phyloP scores from a whole-genome alignment of 1,139 yeast genomes.

The Hanseniaspora sp. region DNA sequence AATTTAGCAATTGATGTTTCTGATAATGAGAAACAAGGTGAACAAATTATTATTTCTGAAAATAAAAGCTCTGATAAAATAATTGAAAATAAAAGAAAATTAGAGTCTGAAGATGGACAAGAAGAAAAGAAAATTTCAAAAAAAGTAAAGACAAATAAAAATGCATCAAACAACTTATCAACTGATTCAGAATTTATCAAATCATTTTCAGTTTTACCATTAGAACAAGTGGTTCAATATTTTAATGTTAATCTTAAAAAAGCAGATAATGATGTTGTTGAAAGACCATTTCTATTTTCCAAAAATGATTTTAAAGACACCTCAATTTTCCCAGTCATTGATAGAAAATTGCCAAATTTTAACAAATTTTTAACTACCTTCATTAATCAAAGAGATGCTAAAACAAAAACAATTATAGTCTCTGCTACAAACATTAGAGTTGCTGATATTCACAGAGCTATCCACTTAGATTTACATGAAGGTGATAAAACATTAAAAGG shows the following conservation, averaged over 20 bases:
- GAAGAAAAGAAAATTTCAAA: slow-evolving; percentile 17
- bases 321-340: background rate
- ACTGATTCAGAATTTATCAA: slow-evolving; percentile 9
- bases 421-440: slow-evolving; percentile 29
- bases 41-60: slow-evolving; percentile 15
- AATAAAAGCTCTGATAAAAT: slow-evolving; percentile 13
- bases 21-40: slow-evolving; percentile 18
- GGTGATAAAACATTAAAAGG: background rate
- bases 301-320: slow-evolving; percentile 15
- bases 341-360: slow-evolving; percentile 8
- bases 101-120: slow-evolving; percentile 2
- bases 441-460: slow-evolving; percentile 36
- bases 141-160: slow-evolving; percentile 12
- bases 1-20: slow-evolving; percentile 25
- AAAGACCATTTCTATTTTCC: slow-evolving; percentile 6
- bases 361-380: slow-evolving; percentile 4
- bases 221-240: slow-evolving; percentile 26
- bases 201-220: slow-evolving; percentile 3
- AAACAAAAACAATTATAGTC: slow-evolving; percentile 22
- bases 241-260: slow-evolving; percentile 26
- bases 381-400: slow-evolving; percentile 14
- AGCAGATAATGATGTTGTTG: slow-evolving; percentile 1
- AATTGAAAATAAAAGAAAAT: slow-evolving; percentile 1
- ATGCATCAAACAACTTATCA: slow-evolving; percentile 21
- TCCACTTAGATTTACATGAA: slow-evolving; percentile 26